Evolutionary conservation across 2,329 filamentous ascomycete species (phyloP).

Genomic region (Fusarium decemcellulare): DNA sequence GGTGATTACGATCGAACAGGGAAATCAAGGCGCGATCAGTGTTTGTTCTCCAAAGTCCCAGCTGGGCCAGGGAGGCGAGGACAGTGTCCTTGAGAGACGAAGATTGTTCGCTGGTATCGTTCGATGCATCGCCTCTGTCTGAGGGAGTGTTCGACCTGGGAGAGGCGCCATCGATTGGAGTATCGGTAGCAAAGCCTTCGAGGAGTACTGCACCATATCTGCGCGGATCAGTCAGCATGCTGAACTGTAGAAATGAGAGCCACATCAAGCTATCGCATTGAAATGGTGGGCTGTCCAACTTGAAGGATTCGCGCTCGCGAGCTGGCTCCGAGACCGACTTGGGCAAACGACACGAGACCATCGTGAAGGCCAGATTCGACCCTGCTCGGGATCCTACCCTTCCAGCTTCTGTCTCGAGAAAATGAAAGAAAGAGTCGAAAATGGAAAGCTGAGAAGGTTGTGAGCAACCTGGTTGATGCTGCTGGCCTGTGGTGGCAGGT

Average conservation of each 20-base stretch:
- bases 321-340: conserved; percentile 30
- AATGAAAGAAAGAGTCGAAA: too few species aligned
- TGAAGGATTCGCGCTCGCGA: conserved; percentile 33
- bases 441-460: too few species aligned
- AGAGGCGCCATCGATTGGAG: conserved; percentile 21
- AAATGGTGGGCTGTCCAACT: not conserved
- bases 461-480: not conserved
- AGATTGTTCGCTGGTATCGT: not conserved
- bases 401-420: not conserved
- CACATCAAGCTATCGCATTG: too few species aligned
- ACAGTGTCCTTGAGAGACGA: conserved; percentile 48
- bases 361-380: not conserved
- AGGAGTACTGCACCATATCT: conserved; percentile 34
- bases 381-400: not conserved
- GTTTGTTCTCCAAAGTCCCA: conserved; percentile 60
- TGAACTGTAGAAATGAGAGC: not conserved
- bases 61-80: conserved; percentile 64
- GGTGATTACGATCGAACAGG: conserved; percentile 62
- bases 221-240: not conserved
- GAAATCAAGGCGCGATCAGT: conserved; percentile 62
- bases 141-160: not conserved
- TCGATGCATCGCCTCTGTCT: not conserved
- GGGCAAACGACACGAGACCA: conserved; percentile 13
- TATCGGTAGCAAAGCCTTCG: conserved; percentile 13
- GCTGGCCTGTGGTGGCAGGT: not conserved